Evolutionary conservation across 78 protist species (phyloP).

Genomic region (Protostelium mycophagum): DNA sequence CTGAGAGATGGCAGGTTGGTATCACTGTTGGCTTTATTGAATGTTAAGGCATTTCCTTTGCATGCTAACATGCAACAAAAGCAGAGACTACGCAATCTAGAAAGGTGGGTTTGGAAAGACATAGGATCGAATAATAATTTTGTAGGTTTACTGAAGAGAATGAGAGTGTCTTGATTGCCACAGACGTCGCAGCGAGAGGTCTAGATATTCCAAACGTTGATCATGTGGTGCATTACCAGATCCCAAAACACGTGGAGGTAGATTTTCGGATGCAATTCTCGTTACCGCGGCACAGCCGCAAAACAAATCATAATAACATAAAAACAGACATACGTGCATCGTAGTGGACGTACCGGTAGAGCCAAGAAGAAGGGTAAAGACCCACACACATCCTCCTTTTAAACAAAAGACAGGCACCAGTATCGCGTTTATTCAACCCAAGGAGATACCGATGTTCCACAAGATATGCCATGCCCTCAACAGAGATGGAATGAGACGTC

Average conservation of each 20-base stretch:
- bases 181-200: constrained; percentile 93
- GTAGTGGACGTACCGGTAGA: constrained; percentile 97
- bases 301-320: too few species aligned
- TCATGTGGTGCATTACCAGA: constrained; percentile 92
- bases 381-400: too few species aligned
- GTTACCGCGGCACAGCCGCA: too few species aligned
- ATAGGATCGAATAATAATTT: not conserved
- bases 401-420: too few species aligned
- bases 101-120: not conserved
- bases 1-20: not conserved
- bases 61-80: constrained; percentile 89
- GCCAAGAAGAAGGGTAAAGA: constrained; percentile 53
- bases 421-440: not conserved
- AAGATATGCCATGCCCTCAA: not conserved
- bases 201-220: constrained; percentile 95
- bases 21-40: constrained; percentile 52
- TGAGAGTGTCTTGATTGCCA: constrained; percentile 75
- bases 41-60: constrained; percentile 75
- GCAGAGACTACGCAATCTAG: constrained; percentile 65
- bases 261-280: not conserved
- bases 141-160: constrained; percentile 14
- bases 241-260: constrained; percentile 82
- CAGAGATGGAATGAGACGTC: not conserved
- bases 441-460: not conserved
- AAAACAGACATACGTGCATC: constrained; percentile 82